Percentiles rank a stretch among this genome's conserved stretches.
Conservation (phyloP, 139 green algal genomes). For the Helicosporidium sp. region DNA sequence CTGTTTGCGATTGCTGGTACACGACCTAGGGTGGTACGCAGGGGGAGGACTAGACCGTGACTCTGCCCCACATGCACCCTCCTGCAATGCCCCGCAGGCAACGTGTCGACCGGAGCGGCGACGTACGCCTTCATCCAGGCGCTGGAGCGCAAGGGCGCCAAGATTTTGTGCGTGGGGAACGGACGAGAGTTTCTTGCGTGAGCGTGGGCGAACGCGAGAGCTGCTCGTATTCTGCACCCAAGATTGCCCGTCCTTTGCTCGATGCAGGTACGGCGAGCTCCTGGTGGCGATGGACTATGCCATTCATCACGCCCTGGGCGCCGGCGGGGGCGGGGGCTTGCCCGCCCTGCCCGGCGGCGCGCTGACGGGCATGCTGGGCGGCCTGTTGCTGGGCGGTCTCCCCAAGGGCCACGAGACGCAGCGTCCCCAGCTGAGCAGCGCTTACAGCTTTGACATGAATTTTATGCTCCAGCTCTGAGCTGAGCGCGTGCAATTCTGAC, state of each 20-base stretch:
- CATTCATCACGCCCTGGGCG: slow-evolving; percentile 4
- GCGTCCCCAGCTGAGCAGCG: slow-evolving; percentile 11
- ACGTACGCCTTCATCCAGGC: slow-evolving; percentile 64
- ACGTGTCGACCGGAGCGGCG: slow-evolving; percentile 49
- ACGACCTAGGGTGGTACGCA: no score
- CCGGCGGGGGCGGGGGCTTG: neutral
- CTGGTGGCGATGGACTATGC: slow-evolving; percentile 19
- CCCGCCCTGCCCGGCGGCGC: neutral
- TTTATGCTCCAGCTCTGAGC: slow-evolving; percentile 6
- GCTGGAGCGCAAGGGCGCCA: slow-evolving; percentile 15
- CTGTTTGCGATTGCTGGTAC: neutral
- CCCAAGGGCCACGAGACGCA: slow-evolving; percentile 9
- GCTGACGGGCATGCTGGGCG: neutral
- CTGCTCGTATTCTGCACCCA: no score
- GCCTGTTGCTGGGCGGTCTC: slow-evolving; percentile 8
- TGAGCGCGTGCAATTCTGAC: neutral
- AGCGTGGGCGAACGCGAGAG: no score
- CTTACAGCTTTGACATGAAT: slow-evolving; percentile 18
- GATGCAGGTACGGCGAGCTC: slow-evolving; percentile 13
- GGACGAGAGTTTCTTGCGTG: no score
- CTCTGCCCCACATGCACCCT: no score
- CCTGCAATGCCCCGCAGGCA: no score
- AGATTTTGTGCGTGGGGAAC: slow-evolving; percentile 6
- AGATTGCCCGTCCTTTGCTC: neutral
- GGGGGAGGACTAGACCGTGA: no score